These are phyloP conservation scores for Phytomonas sp. DNA, from an alignment of 208 protist genomes.

Conservation along the genomic window DNA sequence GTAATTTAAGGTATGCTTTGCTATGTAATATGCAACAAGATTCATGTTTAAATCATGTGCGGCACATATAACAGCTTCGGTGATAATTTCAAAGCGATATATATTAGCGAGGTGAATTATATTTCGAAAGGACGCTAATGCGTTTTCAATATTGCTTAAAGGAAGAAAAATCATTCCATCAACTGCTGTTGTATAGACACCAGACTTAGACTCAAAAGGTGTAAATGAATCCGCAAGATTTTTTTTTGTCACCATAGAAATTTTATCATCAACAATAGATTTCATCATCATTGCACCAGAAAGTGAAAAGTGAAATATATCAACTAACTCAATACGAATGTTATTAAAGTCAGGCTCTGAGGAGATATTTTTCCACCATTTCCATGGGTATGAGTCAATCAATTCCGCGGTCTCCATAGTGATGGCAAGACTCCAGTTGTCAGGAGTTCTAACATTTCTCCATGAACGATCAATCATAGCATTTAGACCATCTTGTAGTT, in stretches of 20 bases:
- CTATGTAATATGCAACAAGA: conserved; percentile 87
- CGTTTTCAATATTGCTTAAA: conserved; percentile 56
- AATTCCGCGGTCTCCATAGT: conserved; percentile 84
- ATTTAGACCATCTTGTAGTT: conserved; percentile 85
- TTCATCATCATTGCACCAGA: conserved; percentile 75
- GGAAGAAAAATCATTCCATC: conserved; percentile 58
- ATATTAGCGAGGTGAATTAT: conserved; percentile 75
- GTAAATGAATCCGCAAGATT: conserved; percentile 25
- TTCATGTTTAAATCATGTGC: conserved; percentile 83
- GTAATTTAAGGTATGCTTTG: conserved; percentile 88
- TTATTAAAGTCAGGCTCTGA: conserved; percentile 68
- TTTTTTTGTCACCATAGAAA: conserved; percentile 19
- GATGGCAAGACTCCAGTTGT: conserved; percentile 87
- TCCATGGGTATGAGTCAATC: conserved; percentile 90
- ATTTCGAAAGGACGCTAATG: conserved; percentile 77
- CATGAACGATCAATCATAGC: conserved; percentile 63
- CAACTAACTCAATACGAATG: conserved; percentile 85
- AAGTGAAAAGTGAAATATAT: conserved; percentile 89
- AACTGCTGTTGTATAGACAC: conserved; percentile 18
- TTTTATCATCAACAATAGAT: conserved; percentile 12
- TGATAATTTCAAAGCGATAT: conserved; percentile 80
- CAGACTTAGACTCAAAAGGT: conserved; percentile 13
- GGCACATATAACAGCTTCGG: conserved; percentile 51
- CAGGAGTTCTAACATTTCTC: conserved; percentile 43
- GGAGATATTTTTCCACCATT: conserved; percentile 91